A percentile compares a stretch with the other conserved stretches of the same genome.
These are phyloP conservation scores for Coriolopsis trogii DNA, from an alignment of 1,284 basidiomycete genomes.

Conservation along the genomic window DNA sequence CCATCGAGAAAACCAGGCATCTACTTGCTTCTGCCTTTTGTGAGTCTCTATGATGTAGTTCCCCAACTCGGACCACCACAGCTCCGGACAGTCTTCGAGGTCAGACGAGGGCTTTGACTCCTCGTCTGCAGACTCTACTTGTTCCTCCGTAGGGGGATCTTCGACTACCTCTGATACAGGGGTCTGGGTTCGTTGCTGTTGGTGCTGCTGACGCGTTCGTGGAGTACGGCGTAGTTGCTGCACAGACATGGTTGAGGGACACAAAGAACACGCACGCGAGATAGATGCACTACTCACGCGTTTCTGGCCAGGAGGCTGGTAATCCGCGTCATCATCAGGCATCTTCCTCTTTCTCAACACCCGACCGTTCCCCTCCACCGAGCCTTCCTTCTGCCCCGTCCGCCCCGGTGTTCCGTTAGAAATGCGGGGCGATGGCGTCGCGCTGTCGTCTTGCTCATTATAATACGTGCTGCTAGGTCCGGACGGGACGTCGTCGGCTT, in stretches of 20 bases:
- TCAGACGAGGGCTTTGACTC: constrained; percentile 63
- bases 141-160: constrained; percentile 35
- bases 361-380: constrained; percentile 44
- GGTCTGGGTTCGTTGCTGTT: constrained; percentile 38
- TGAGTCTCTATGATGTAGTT: constrained; percentile 72
- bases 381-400: constrained; percentile 40
- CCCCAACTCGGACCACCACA: constrained; percentile 70
- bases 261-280: not conserved
- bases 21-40: constrained; percentile 69
- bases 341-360: constrained; percentile 50
- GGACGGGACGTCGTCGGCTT: constrained; percentile 41
- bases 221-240: constrained; percentile 46
- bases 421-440: constrained; percentile 32
- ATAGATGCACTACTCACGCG: constrained; percentile 47
- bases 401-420: constrained; percentile 31
- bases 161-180: constrained; percentile 40
- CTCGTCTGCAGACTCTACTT: constrained; percentile 47
- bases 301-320: constrained; percentile 52
- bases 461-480: constrained; percentile 43
- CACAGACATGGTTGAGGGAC: constrained; percentile 1
- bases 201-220: constrained; percentile 45
- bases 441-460: constrained; percentile 31
- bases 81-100: constrained; percentile 74
- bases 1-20: constrained; percentile 69
- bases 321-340: constrained; percentile 54